Evolutionary conservation across 345 rosid genomes (phyloP).

Genomic region (Noccaea caerulescens): DNA sequence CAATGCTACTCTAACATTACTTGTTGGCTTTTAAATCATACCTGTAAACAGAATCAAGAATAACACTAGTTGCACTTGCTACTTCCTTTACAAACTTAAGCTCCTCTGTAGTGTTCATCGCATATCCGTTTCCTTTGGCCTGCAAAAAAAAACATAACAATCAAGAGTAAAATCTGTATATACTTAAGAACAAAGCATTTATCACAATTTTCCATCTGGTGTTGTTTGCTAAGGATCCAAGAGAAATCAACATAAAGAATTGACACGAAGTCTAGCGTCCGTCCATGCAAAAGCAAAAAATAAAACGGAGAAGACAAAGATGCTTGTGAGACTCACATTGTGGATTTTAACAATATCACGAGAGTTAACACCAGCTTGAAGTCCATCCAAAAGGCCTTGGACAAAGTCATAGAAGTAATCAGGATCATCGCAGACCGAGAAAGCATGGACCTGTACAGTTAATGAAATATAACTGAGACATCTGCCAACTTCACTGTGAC

Average conservation of each 20-base stretch:
- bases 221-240: too few relatives aligned
- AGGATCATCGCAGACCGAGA: slow-evolving; percentile 88
- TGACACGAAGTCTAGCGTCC: too few relatives aligned
- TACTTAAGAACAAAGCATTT: not conserved
- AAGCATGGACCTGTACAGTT: slow-evolving; percentile 82
- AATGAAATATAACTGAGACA: slow-evolving; percentile 23
- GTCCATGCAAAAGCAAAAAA: not conserved
- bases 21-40: slow-evolving; percentile 8
- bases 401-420: slow-evolving; percentile 84
- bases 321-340: slow-evolving; percentile 61
- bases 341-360: slow-evolving; percentile 64
- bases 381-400: slow-evolving; percentile 85
- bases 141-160: slow-evolving; percentile 31
- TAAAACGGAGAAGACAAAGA: not conserved
- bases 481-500: slow-evolving; percentile 4
- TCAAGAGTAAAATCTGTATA: not conserved
- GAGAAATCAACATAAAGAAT: too few relatives aligned
- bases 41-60: slow-evolving; percentile 98
- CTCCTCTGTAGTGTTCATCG: slow-evolving; percentile 77
- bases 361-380: slow-evolving; percentile 71
- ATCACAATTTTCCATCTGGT: too few relatives aligned
- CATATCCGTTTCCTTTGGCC: slow-evolving; percentile 95
- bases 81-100: slow-evolving; percentile 79
- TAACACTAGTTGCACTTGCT: slow-evolving; percentile 74
- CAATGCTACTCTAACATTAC: not conserved